These are phyloP conservation scores for Jasminum sambac DNA, from an alignment of 257 asterid genomes.

Conservation along the genomic window DNA sequence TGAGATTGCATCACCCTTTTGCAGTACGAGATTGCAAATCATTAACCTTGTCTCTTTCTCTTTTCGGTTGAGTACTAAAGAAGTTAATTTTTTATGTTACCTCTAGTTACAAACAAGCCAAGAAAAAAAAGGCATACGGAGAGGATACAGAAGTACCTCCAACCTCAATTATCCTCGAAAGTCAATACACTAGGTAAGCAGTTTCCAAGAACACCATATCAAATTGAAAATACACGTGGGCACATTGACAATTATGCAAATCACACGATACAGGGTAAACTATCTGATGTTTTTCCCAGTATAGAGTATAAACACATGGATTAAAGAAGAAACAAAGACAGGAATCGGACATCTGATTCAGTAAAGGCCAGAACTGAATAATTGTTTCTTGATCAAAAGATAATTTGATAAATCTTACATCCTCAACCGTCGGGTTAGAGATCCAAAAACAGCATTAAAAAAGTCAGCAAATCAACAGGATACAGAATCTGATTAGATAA, in stretches of 20 bases:
- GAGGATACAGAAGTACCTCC: neutral
- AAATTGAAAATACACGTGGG: neutral
- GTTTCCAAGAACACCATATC: neutral
- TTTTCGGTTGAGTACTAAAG: neutral
- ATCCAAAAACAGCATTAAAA: neutral
- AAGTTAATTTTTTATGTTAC: neutral
- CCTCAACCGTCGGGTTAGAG: slow-evolving; percentile 1
- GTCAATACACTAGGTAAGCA: neutral
- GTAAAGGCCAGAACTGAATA: neutral
- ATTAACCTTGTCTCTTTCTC: neutral
- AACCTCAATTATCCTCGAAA: neutral
- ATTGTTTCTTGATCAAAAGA: neutral
- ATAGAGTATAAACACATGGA: neutral
- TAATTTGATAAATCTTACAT: neutral
- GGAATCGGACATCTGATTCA: neutral
- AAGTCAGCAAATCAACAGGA: slow-evolving; percentile 9
- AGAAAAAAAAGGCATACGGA: neutral
- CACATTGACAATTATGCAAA: neutral
- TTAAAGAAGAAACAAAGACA: neutral
- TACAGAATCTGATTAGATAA: neutral
- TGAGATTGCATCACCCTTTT: neutral
- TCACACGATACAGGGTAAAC: neutral
- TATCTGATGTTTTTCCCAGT: neutral
- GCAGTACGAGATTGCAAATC: neutral
- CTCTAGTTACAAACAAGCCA: neutral